Evolutionary conservation across 179 eudicot genomes (phyloP), one percentile per base, ranked within the genome.

Genomic region (Beta lomatogona): DNA sequence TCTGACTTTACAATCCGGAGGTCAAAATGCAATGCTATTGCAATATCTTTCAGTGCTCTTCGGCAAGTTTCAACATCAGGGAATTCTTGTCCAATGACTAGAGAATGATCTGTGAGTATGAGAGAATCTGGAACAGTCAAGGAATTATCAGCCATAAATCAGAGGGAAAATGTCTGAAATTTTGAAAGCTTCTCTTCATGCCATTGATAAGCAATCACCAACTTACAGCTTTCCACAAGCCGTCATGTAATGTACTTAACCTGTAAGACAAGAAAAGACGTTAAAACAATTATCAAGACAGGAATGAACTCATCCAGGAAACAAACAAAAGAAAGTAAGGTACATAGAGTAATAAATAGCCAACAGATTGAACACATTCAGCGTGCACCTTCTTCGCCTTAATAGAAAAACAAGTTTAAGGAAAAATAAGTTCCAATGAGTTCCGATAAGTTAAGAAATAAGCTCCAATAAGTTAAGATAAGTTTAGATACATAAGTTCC

Each of bases 1-100:
- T 95, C 99, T 45, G 98, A 94, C 83, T 95, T 95, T 80, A 94
- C 89, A 55, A 93, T 95, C 73, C 93, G 98, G 60, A 95, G 91
- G 79, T 95, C 99, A 84, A 95, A 95, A 79, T 94, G 99, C 74
- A 91, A 88, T 21, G 97, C 95, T 81, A 95, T 94, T 4, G 98
- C 98, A 19, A 89, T 88, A 86, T 95, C 94, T 76, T 94, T 91
- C 71, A 95, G 71, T 31, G 93, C 90, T 89, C 97, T 89, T 41
- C 98, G 87, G 79, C 98, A 95, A 68, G 92, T 89, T 80, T 88
- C 91, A 59, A 93, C 98, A 83, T 95, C 98, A 10, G 93, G 87
- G 76, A 95, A 95, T 84, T 95, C 98, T 85, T 92, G 98, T 58
- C 98, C 98, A 74, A 88, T 81, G 31, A 65, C 83, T 55, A 88